Evolutionary conservation across 768 basidiomycete genomes (phyloP), one percentile per base, ranked within the genome.

Genomic region (Cubamyces sp.): DNA sequence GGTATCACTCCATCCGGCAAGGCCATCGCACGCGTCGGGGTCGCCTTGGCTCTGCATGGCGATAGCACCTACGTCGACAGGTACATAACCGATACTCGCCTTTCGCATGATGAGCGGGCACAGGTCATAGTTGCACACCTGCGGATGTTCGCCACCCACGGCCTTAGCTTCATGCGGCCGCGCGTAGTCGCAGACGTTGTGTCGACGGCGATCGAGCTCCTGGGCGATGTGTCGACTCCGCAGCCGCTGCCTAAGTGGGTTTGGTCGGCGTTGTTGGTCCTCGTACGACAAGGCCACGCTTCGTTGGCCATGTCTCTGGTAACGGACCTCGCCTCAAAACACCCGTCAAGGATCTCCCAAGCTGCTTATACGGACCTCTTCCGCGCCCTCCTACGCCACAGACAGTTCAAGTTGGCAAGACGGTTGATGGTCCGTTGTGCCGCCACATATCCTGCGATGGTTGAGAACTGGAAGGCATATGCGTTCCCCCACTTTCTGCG

Each of bases 311-410:
- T 82, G 1, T 62, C 72, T 43, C 65, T 85, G 25, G 71, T 86
- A 43, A 71, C 79, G 60, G 71, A 69, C 48, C 72, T 87, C 34
- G 66, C 76, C 46, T 53, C 55, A 11, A 70, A 62, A 14, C 70
- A 68, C 2, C 77, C 79, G 0, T 16, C 54, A 5, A 82, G 80
- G 67, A 83, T 83, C 75, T 76, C 74, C 12, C 67, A 59, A 14
- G 68, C 71, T 7, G 76, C 80, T 51, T 71, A 81, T 37, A 68
- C 54, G 28, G 51, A 45, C n/a, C 50, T 82, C 37, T 68, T 80
- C 55, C 73, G 72, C 41, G 67, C 70, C 1, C 70, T 88, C 14
- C 66, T 86, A 30, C 73, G 70, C 5, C 74, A 73, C 53, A 76
- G 81, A 21, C 76, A 82, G 55, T 73, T 78, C 54, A 57, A 65